A percentile compares a stretch with the other conserved stretches of the same genome.
Conservation (phyloP, 768 basidiomycete species). For the Mycena polygramma region DNA sequence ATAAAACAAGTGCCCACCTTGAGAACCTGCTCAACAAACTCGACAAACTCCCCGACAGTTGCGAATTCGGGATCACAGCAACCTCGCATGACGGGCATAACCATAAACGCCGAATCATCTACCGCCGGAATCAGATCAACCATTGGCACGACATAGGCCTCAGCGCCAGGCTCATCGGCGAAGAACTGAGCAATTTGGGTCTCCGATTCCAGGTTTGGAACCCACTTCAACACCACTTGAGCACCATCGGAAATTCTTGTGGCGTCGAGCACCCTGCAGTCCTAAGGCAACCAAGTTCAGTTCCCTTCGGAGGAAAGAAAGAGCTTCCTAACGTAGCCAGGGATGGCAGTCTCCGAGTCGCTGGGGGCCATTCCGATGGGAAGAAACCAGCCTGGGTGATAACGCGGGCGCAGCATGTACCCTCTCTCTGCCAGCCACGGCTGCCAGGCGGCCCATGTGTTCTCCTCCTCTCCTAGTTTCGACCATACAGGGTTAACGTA, state of each 20-base stretch:
- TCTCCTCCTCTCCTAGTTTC: not conserved
- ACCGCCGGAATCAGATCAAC: not conserved
- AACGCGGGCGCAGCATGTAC: conserved; percentile 15
- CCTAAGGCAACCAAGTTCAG: not conserved
- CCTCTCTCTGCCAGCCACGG: not conserved
- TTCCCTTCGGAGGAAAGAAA: not conserved
- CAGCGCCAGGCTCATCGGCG: not conserved
- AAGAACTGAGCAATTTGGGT: not conserved
- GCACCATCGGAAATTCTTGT: not conserved
- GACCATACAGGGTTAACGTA: not conserved
- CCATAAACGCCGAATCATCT: not conserved
- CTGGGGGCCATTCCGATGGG: not conserved
- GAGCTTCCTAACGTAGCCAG: not conserved
- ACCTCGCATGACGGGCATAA: conserved; percentile 12
- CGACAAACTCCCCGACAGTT: conserved; percentile 1
- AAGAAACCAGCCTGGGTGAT: conserved; percentile 6
- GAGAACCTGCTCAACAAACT: conserved; percentile 13
- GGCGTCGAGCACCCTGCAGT: conserved; percentile 2
- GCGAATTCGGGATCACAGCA: not conserved
- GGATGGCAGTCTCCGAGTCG: not conserved
- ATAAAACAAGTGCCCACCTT: not conserved
- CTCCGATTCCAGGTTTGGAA: not conserved
- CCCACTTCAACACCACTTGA: not conserved
- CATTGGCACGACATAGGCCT: not conserved
- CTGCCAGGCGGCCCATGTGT: not conserved